A percentile compares a stretch with the other conserved stretches of the same genome.
Evolutionary conservation across 345 rosid genomes (phyloP).

Genomic region (Kernera saxatilis): DNA sequence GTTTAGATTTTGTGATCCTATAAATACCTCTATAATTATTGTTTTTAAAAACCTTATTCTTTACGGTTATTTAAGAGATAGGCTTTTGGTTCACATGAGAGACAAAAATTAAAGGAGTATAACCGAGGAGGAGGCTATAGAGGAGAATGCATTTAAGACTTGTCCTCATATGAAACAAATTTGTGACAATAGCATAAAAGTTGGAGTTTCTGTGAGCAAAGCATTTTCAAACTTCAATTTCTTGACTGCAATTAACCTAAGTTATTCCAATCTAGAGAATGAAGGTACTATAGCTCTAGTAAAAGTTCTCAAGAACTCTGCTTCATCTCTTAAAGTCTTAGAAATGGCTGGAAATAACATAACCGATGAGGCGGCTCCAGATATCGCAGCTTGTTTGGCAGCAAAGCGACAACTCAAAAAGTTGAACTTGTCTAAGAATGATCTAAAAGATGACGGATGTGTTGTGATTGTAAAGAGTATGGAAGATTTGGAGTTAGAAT

Average conservation of each 20-base stretch:
- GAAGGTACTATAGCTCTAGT: constrained; percentile 49
- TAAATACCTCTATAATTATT: not conserved
- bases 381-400: constrained; percentile 46
- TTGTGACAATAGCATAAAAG: constrained; percentile 56
- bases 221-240: constrained; percentile 43
- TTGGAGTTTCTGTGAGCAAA: constrained; percentile 57
- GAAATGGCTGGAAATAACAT: constrained; percentile 84
- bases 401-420: constrained; percentile 47
- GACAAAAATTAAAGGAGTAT: constrained; percentile 18
- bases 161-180: constrained; percentile 52
- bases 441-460: constrained; percentile 68
- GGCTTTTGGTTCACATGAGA: not conserved
- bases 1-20: not conserved
- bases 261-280: constrained; percentile 71
- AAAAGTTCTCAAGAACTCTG: constrained; percentile 51
- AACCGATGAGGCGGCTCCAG: constrained; percentile 54
- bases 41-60: not conserved
- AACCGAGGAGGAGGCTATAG: constrained; percentile 54
- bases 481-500: constrained; percentile 39
- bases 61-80: not conserved
- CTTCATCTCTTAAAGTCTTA: constrained; percentile 58
- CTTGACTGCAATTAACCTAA: constrained; percentile 55
- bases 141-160: constrained; percentile 52
- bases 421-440: constrained; percentile 72
- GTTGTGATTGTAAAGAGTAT: constrained; percentile 47